phyloP scores from a whole-genome alignment of 1,284 basidiomycete genomes.

The Puccinia horiana region DNA sequence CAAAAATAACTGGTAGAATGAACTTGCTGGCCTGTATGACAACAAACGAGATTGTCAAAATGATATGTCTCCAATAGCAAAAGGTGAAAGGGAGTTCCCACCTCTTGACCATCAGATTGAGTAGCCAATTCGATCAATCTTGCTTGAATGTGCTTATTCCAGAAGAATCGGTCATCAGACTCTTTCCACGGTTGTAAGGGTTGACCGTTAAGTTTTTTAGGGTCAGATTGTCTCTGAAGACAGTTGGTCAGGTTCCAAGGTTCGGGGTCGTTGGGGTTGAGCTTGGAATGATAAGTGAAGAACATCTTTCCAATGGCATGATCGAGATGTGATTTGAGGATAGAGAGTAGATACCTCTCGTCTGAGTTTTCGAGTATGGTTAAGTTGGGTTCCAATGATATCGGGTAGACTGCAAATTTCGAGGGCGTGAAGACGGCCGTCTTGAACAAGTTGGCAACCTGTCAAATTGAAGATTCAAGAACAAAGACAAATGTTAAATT shows the following conservation, averaged over 20 bases:
- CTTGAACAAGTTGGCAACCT: conserved; percentile 45
- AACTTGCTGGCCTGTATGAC: conserved; percentile 17
- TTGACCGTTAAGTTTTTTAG: not conserved
- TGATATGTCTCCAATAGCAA: not conserved
- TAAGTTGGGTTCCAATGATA: conserved; percentile 36
- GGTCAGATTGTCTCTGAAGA: conserved; percentile 17
- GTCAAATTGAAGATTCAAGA: not conserved
- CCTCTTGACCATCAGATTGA: conserved; percentile 19
- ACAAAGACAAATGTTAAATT: not conserved
- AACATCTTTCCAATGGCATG: conserved; percentile 36
- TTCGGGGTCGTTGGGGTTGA: conserved; percentile 19
- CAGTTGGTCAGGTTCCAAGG: conserved; percentile 44
- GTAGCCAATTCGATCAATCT: conserved; percentile 39
- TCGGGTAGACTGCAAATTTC: conserved; percentile 35
- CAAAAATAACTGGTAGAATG: conserved; percentile 63
- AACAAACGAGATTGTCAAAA: not conserved
- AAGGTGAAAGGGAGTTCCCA: not conserved
- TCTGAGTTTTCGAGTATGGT: conserved; percentile 18
- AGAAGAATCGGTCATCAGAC: conserved; percentile 46
- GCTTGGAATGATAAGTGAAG: conserved; percentile 37
- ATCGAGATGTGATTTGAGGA: conserved; percentile 45
- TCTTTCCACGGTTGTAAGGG: conserved; percentile 25
- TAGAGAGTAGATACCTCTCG: conserved; percentile 38
- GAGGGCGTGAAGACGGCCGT: conserved; percentile 37
- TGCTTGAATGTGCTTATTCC: conserved; percentile 39